A percentile compares a stretch with the other conserved stretches of the same genome.
Evolutionary conservation across 768 basidiomycete species (phyloP).

Genomic region (Nevesoporus exiguus): DNA sequence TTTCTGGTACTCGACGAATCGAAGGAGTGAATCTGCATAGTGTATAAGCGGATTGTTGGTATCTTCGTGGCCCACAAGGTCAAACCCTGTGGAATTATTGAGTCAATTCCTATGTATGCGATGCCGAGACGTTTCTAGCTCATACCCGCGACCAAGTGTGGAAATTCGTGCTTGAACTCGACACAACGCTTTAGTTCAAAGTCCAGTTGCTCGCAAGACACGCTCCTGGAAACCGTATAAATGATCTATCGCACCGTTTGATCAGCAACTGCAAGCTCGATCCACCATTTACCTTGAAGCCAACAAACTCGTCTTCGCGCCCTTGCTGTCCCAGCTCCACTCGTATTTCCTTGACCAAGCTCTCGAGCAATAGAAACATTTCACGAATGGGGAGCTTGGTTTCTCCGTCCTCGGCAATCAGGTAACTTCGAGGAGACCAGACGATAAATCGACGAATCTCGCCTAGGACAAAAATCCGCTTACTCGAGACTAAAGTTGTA

Average conservation of each 20-base stretch:
- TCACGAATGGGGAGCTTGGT: constrained; percentile 37
- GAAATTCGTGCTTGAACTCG: constrained; percentile 43
- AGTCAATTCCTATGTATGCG: neutral
- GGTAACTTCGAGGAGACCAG: constrained; percentile 33
- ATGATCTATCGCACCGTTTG: constrained; percentile 35
- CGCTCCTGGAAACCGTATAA: constrained; percentile 37
- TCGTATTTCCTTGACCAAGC: constrained; percentile 35
- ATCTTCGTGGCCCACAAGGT: constrained; percentile 59
- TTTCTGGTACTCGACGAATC: constrained; percentile 37
- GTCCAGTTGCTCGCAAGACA: constrained; percentile 38
- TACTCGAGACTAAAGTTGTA: constrained; percentile 40
- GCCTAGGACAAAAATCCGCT: neutral
- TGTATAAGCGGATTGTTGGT: constrained; percentile 38
- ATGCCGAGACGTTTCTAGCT: neutral
- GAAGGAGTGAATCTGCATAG: constrained; percentile 38
- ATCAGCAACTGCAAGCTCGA: neutral
- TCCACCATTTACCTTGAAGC: constrained; percentile 33
- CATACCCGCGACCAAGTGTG: constrained; percentile 42
- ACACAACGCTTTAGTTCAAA: constrained; percentile 43
- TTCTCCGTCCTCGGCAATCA: constrained; percentile 36
- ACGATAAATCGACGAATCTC: neutral
- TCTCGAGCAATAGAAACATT: constrained; percentile 35
- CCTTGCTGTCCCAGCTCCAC: constrained; percentile 33
- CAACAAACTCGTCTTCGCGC: constrained; percentile 40
- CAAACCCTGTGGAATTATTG: constrained; percentile 39